phyloP scores from a whole-genome alignment of 179 eudicot species.

The Carnegiea gigantea region DNA sequence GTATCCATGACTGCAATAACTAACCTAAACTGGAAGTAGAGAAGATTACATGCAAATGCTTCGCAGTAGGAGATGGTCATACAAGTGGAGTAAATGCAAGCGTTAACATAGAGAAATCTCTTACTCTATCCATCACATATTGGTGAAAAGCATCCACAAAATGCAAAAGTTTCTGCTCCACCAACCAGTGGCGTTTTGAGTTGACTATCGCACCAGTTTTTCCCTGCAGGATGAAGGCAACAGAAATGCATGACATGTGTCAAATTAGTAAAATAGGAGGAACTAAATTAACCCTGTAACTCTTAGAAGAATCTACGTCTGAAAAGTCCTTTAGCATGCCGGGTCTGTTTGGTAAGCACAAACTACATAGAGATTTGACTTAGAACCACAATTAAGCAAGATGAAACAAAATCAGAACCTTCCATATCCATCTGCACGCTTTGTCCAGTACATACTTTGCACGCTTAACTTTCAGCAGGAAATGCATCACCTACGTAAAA shows the following conservation, averaged over 20 bases:
- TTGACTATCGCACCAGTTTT: conserved; percentile 56
- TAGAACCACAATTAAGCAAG: conserved; percentile 5
- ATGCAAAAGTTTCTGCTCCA: conserved; percentile 95
- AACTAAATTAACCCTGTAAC: not conserved
- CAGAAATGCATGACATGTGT: not conserved
- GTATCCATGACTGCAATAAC: not conserved
- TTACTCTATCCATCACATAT: conserved; percentile 98
- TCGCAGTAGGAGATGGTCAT: not conserved
- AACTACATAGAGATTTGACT: not conserved
- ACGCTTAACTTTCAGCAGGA: conserved; percentile 86
- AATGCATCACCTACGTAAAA: conserved; percentile 79
- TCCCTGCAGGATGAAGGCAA: conserved; percentile 43
- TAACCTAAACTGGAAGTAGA: not conserved
- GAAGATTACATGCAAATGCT: not conserved
- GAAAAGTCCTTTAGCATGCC: not conserved
- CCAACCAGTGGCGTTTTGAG: conserved; percentile 79
- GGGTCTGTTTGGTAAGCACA: not conserved
- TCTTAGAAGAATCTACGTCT: too few species aligned
- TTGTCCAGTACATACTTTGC: conserved; percentile 97
- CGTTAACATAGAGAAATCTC: conserved; percentile 22
- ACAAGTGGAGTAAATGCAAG: not conserved
- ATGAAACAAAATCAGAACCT: conserved; percentile 48
- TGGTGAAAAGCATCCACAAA: conserved; percentile 99
- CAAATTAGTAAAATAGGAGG: not conserved
- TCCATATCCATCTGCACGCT: conserved; percentile 98